Evolutionary conservation across 129 eudicot species (phyloP), one percentile per base, ranked within the genome.

Genomic region (sunflower (Helianthus annuus)): DNA sequence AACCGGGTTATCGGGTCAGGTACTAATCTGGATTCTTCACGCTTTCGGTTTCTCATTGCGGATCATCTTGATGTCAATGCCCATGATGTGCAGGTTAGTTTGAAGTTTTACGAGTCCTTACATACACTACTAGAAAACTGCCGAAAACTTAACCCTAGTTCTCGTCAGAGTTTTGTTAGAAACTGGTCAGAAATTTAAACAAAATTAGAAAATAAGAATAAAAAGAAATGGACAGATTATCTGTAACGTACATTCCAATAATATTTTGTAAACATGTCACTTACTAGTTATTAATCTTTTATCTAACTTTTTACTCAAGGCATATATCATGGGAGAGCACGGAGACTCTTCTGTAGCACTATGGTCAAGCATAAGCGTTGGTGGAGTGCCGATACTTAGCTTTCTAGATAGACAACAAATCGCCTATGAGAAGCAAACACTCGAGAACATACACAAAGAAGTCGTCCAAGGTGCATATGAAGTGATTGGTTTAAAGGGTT

Each of bases 1-100:
- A 90, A 94, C 48, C 84, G 98, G 83, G 98, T 94, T 59, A 87
- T 94, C 66, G 98, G 98, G 78, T 94, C 98, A 60, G 98, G 98
- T 12, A 94, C 98, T 0, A 90, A 90, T 64, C 72, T 94, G 81
- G 98, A 94, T 77, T 94, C 98, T 3, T 94, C 98, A 1, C 66
- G 98, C 66, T 94, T 94, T 53, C 83, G 97, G 69, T 94, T 90
- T 66, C 68, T 94, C 58, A 82, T 94, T 70, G 98, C 98, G 22
- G 98, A 94, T 84, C 97, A 94, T 75, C 97, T 94, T 29, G 97
- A 90, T 71, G 93, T 94, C 13, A 94, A 94, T 80, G 97, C 98
- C 7, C 98, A 94, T 65, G 98, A 94, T 71, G 98, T 94, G 45
- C 98, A 94, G 96, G 98, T 90, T 29, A 81, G 46, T 40, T 40